These are phyloP conservation scores for Pseudopithomyces maydicus DNA, from an alignment of 2,329 filamentous ascomycete genomes.

Conservation along the genomic window DNA sequence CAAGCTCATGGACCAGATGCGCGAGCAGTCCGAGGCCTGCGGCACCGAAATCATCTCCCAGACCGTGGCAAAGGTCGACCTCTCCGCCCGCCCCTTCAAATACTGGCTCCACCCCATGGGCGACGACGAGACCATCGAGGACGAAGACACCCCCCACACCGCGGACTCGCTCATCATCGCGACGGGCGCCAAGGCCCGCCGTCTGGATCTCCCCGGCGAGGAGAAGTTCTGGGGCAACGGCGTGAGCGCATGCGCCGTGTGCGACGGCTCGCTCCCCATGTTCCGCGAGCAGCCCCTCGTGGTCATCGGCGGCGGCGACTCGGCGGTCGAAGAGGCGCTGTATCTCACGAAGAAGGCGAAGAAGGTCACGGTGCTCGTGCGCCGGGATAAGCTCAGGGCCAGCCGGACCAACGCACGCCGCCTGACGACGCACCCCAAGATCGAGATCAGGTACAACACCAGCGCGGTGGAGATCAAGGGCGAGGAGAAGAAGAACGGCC, in stretches of 20 bases:
- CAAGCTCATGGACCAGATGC: conserved; percentile 95
- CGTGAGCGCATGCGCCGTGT: conserved; percentile 94
- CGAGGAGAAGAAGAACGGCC: conserved; percentile 71
- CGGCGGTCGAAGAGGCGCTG: conserved; percentile 93
- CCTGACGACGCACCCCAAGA: conserved; percentile 81
- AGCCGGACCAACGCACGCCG: conserved; percentile 91
- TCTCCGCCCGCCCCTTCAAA: conserved; percentile 83
- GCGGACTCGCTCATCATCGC: conserved; percentile 93
- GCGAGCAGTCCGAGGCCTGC: conserved; percentile 85
- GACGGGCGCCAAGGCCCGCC: conserved; percentile 88
- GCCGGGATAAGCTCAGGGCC: conserved; percentile 83
- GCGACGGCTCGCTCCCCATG: conserved; percentile 95
- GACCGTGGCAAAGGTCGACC: conserved; percentile 87
- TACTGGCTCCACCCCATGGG: conserved; percentile 78
- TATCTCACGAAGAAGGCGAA: conserved; percentile 98
- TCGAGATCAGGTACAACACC: conserved; percentile 86
- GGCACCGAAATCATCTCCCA: conserved; percentile 93
- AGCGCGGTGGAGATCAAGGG: conserved; percentile 83
- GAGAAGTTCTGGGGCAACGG: conserved; percentile 97
- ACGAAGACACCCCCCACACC: conserved; percentile 67
- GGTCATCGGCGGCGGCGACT: conserved; percentile 96
- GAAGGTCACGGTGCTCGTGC: conserved; percentile 92
- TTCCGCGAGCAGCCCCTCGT: conserved; percentile 95
- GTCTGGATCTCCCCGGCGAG: conserved; percentile 83
- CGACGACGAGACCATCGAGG: conserved; percentile 74